Evolutionary conservation across 2,329 filamentous ascomycete genomes (phyloP), one percentile per base, ranked within the genome.

Genomic region (Scedosporium dehoogii): DNA sequence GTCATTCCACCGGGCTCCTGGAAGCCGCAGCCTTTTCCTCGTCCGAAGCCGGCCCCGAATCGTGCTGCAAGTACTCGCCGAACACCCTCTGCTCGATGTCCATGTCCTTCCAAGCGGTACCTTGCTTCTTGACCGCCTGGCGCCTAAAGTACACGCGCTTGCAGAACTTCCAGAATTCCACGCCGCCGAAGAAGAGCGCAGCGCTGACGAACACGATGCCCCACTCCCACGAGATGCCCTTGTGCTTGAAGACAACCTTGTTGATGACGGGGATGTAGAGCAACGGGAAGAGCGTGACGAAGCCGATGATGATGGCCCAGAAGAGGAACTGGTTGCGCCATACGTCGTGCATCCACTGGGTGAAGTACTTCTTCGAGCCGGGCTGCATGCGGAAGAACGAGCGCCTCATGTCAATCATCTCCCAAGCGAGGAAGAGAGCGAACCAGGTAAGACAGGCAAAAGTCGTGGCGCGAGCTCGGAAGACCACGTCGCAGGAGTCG

Each of bases 401-500:
- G 53, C 86, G 83, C 23, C 88, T 85, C 74, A 88, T 82, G 68
- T 89, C 81, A 64, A 90, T 80, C 81, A 90, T 88, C 72, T 92
- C 88, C 89, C 89, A 92, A 0, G 89, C 89, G 4, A 90, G 78
- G 76, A 91, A 89, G 18, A 91, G 80, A 0, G 87, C 86, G 67
- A 87, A 88, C 88, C 88, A 91, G 0, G 88, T 91, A 60, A 91
- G 79, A 66, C 84, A 88, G 38, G 86, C 87, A 69, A 91, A 91
- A 4, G 85, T 88, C 0, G 89, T 90, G 0, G 87, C 86, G 14
- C 89, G 85, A 0, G 88, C 88, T 18, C 85, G 85, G 79, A 88
- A 90, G 6, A 90, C 85, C 0, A 79, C 79, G 29, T 85, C 80
- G 70, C 88, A 90, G 5, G 72, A 70, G 0, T 75, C 69, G 53